Conservation (phyloP, 129 eudicot species). For the Centaurea solstitialis region DNA sequence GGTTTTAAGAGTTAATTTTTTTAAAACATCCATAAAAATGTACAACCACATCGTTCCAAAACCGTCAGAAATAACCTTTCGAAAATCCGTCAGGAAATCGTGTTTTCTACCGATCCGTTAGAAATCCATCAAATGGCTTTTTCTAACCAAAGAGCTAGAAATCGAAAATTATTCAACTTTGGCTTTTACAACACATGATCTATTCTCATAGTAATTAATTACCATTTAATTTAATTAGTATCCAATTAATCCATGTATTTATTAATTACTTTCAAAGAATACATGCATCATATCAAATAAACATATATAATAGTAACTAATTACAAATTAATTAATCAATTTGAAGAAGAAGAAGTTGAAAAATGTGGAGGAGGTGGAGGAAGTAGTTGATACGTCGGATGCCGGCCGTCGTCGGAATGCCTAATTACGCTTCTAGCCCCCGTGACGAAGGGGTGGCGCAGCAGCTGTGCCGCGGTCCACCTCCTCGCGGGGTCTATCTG, state of each 20-base stretch:
- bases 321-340: neutral
- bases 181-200: neutral
- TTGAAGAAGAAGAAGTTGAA: constrained; percentile 23
- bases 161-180: too few species aligned
- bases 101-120: too few species aligned
- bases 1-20: too few species aligned
- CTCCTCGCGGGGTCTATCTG: constrained; percentile 74
- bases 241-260: neutral
- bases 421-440: constrained; percentile 15
- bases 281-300: neutral
- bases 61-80: too few species aligned
- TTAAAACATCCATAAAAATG: too few species aligned
- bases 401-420: neutral
- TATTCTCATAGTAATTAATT: neutral
- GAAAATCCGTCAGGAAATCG: too few species aligned
- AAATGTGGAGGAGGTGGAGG: constrained; percentile 49
- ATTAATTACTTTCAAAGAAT: neutral
- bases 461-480: constrained; percentile 66
- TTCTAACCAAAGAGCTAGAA: too few species aligned
- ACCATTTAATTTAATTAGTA: too few species aligned
- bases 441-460: constrained; percentile 45
- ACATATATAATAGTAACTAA: too few species aligned
- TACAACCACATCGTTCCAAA: too few species aligned
- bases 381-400: constrained; percentile 37
- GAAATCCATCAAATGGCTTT: too few species aligned